A percentile compares a stretch with the other conserved stretches of the same genome.
Evolutionary conservation across 2,329 filamentous ascomycete species (phyloP).

Genomic region (Lojkania enalia): DNA sequence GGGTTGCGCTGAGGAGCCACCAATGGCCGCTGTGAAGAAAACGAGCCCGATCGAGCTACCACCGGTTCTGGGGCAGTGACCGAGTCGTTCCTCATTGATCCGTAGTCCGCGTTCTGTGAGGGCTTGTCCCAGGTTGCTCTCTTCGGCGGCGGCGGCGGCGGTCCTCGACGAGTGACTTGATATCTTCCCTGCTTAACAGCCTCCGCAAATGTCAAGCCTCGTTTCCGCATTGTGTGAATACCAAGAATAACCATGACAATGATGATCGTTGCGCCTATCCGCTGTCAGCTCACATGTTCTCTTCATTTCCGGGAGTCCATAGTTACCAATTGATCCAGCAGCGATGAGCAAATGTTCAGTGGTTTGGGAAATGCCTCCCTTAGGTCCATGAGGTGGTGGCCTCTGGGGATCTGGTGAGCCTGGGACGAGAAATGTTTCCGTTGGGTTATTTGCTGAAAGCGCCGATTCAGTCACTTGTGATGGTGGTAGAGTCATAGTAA

Average conservation of each 20-base stretch:
- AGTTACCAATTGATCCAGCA: conserved; percentile 45
- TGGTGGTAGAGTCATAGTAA: conserved; percentile 26
- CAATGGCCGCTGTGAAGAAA: conserved; percentile 33
- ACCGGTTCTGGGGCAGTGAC: conserved; percentile 32
- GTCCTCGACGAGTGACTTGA: conserved; percentile 25
- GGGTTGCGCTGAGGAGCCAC: conserved; percentile 34
- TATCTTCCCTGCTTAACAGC: conserved; percentile 29
- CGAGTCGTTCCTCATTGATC: conserved; percentile 26
- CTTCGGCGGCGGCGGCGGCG: conserved; percentile 27
- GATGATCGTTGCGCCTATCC: conserved; percentile 44
- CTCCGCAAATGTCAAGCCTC: conserved; percentile 38
- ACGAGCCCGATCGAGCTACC: conserved; percentile 31
- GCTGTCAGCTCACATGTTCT: conserved; percentile 15
- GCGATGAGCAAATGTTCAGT: conserved; percentile 47
- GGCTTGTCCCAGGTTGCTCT: conserved; percentile 31
- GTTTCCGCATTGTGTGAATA: conserved; percentile 44
- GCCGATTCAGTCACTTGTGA: conserved; percentile 20
- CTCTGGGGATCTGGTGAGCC: conserved; percentile 23
- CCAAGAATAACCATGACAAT: conserved; percentile 42
- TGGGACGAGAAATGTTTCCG: conserved; percentile 30
- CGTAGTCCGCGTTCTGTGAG: conserved; percentile 25
- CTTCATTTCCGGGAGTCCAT: not conserved
- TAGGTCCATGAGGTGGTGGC: conserved; percentile 15
- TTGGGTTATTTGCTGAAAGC: conserved; percentile 27
- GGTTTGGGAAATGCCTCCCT: conserved; percentile 37